Percentiles rank a stretch among this genome's conserved stretches.
phyloP scores from a whole-genome alignment of 2,329 filamentous ascomycete genomes.

The Zelopaecilomyces penicillatus region DNA sequence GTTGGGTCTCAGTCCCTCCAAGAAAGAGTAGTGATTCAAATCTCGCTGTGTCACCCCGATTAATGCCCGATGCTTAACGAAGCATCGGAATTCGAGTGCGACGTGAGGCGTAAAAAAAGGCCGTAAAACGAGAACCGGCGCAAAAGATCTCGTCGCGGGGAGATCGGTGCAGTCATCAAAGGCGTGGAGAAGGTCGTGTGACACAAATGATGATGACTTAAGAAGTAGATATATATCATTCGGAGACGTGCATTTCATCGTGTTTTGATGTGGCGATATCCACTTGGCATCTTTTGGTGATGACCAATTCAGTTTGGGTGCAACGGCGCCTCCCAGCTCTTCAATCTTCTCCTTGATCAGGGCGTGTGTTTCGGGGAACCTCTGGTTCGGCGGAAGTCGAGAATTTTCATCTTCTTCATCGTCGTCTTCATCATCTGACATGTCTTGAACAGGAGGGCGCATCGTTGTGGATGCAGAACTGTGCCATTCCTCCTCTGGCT shows the following conservation, averaged over 20 bases:
- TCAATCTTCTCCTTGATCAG: slow-evolving; percentile 68
- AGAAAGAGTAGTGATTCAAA: slow-evolving; percentile 81
- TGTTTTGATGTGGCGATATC: slow-evolving; percentile 78
- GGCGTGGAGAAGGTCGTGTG: slow-evolving; percentile 86
- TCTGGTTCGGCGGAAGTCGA: slow-evolving; percentile 40
- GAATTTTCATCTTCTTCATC: slow-evolving; percentile 39
- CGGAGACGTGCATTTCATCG: slow-evolving; percentile 77
- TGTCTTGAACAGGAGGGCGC: slow-evolving; percentile 30
- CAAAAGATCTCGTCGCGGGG: slow-evolving; percentile 41
- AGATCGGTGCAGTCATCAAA: slow-evolving; percentile 61
- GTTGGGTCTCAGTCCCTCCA: slow-evolving; percentile 53
- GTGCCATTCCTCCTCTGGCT: slow-evolving; percentile 47
- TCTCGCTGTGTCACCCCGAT: slow-evolving; percentile 84
- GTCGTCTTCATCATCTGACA: slow-evolving; percentile 41
- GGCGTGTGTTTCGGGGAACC: slow-evolving; percentile 66
- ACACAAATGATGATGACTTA: slow-evolving; percentile 91
- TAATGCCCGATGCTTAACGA: slow-evolving; percentile 74
- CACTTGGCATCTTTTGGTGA: slow-evolving; percentile 92
- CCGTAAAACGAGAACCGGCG: slow-evolving; percentile 74
- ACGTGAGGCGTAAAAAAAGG: slow-evolving; percentile 86
- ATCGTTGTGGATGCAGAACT: slow-evolving; percentile 21
- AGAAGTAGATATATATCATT: slow-evolving; percentile 91
- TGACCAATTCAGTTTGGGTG: slow-evolving; percentile 96
- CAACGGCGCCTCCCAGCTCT: slow-evolving; percentile 76
- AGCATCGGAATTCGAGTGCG: slow-evolving; percentile 89